Evolutionary conservation across 305 asterid genomes (phyloP).

Genomic region (Ilex paraguariensis): DNA sequence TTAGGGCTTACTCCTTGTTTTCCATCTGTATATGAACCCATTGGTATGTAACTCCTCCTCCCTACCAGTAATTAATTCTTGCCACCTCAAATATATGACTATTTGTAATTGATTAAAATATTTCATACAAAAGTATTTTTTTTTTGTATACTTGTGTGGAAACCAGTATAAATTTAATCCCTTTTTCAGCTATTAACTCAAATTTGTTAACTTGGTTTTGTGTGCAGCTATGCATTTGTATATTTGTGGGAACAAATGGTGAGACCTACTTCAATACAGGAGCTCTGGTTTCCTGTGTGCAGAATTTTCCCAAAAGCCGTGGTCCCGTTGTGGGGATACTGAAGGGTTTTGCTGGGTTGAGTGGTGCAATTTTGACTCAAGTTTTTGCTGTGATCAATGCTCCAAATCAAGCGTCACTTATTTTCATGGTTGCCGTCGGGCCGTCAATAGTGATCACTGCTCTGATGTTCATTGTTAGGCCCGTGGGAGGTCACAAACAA

Average conservation of each 20-base stretch:
- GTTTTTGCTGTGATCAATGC: constrained; percentile 59
- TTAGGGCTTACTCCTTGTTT: no score
- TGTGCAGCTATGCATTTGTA: constrained; percentile 77
- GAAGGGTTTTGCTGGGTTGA: constrained; percentile 84
- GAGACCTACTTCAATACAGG: constrained; percentile 95
- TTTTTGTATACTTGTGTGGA: neutral
- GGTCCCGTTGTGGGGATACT: constrained; percentile 94
- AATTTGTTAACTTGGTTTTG: neutral
- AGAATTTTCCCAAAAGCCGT: constrained; percentile 83
- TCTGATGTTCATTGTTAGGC: constrained; percentile 77
- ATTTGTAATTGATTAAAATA: no score
- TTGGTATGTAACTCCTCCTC: no score
- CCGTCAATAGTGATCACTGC: constrained; percentile 67
- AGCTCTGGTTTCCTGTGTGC: constrained; percentile 82
- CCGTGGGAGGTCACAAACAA: constrained; percentile 88
- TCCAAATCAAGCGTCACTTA: constrained; percentile 71
- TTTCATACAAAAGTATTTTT: no score
- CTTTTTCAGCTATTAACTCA: constrained; percentile 3
- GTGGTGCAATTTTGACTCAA: constrained; percentile 91
- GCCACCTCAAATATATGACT: neutral
- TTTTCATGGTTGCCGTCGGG: constrained; percentile 83
- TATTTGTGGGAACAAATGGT: constrained; percentile 85
- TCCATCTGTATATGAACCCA: no score
- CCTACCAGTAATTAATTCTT: neutral
- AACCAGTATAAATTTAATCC: neutral